Evolutionary conservation across 306 rosid genomes (phyloP).

Genomic region (Casuarina glauca): DNA sequence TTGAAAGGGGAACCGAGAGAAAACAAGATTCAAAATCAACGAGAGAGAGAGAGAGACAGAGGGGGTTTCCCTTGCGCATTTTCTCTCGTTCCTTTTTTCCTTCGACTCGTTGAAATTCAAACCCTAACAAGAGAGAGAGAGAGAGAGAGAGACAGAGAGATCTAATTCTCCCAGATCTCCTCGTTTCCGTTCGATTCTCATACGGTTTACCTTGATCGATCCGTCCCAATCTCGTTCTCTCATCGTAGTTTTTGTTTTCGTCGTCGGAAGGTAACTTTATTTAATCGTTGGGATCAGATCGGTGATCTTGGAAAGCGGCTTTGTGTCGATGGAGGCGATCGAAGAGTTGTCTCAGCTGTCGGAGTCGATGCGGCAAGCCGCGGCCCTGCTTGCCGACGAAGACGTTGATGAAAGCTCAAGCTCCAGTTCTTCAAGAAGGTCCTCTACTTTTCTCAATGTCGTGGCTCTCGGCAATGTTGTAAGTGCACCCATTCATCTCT

Average conservation of each 20-base stretch:
- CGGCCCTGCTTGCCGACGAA: slow-evolving; percentile 88
- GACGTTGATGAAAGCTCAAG: slow-evolving; percentile 71
- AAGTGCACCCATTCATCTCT: slow-evolving; percentile 35
- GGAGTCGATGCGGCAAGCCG: slow-evolving; percentile 86
- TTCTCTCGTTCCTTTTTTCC: slow-evolving; percentile 12
- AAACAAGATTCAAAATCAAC: slow-evolving; percentile 20
- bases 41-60: slow-evolving; percentile 27
- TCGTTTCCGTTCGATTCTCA: neutral
- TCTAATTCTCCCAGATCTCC: slow-evolving; percentile 13
- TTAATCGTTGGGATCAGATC: slow-evolving; percentile 1
- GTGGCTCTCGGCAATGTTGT: slow-evolving; percentile 97
- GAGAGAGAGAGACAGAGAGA: neutral
- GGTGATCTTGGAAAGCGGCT: slow-evolving; percentile 5
- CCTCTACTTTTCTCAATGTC: slow-evolving; percentile 86
- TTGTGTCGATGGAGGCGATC: slow-evolving; percentile 82
- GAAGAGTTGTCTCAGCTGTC: slow-evolving; percentile 86
- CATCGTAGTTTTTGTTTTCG: neutral
- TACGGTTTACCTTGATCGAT: slow-evolving; percentile 38
- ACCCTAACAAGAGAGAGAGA: neutral
- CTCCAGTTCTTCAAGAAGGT: slow-evolving; percentile 55
- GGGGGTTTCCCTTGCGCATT: slow-evolving; percentile 16
- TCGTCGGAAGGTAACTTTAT: neutral
- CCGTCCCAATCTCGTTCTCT: too few species aligned
- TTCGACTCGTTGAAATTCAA: slow-evolving; percentile 10
- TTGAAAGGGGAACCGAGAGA: neutral